Evolutionary conservation across 2,329 filamentous ascomycete species (phyloP).

Genomic region (Diaporthe helianthi): DNA sequence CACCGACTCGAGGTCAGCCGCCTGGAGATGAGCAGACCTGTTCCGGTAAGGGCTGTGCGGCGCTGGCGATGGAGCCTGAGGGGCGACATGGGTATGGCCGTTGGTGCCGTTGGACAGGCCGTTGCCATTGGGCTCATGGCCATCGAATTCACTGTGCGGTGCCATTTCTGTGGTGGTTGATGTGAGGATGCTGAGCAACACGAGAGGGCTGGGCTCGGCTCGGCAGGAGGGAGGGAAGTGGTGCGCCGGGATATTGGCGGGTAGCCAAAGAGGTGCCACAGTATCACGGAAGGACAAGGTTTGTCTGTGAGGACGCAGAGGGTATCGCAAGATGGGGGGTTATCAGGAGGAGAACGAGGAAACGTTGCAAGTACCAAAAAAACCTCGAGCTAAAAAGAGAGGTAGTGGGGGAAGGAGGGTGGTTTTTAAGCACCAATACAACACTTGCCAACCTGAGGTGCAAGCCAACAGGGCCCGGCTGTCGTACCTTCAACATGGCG

Average conservation of each 20-base stretch:
- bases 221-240: not conserved
- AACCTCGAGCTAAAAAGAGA: not conserved
- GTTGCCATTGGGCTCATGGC: slow-evolving; percentile 32
- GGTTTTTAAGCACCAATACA: slow-evolving; percentile 33
- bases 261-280: not conserved
- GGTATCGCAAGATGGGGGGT: slow-evolving; percentile 5
- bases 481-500: slow-evolving; percentile 25
- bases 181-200: not conserved
- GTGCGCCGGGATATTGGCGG: not conserved
- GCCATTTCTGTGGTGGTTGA: slow-evolving; percentile 26
- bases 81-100: slow-evolving; percentile 22
- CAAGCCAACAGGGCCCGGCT: slow-evolving; percentile 6
- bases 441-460: not conserved
- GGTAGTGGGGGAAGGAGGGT: slow-evolving; percentile 23
- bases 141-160: slow-evolving; percentile 33
- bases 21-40: slow-evolving; percentile 44
- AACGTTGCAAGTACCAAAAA: slow-evolving; percentile 14
- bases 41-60: slow-evolving; percentile 31
- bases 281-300: not conserved
- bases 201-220: slow-evolving; percentile 2
- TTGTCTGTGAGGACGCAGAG: not conserved
- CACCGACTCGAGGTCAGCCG: slow-evolving; percentile 66
- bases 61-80: slow-evolving; percentile 24
- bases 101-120: slow-evolving; percentile 27
- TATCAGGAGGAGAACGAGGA: slow-evolving; percentile 5